A percentile compares a stretch with the other conserved stretches of the same genome.
These are phyloP conservation scores for Cystoisospora suis DNA, from an alignment of 169 alveolate genomes.

Conservation along the genomic window DNA sequence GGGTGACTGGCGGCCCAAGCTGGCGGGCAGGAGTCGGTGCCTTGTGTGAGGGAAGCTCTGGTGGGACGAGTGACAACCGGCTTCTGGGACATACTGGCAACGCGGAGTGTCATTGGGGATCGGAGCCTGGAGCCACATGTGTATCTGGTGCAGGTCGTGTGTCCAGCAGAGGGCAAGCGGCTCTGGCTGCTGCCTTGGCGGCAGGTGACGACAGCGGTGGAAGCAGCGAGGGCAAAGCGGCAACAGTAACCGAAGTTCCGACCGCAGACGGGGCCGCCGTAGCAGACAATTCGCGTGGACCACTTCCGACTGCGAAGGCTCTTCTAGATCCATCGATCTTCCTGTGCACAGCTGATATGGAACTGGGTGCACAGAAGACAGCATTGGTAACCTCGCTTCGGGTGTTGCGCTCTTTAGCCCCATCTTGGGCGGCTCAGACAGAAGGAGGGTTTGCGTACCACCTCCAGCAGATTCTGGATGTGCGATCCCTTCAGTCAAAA, in stretches of 20 bases:
- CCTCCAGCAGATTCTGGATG: conserved; percentile 33
- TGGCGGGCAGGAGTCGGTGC: background rate
- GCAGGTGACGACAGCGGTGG: background rate
- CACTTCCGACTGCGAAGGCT: conserved; percentile 36
- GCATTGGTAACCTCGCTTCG: conserved; percentile 42
- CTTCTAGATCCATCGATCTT: conserved; percentile 62
- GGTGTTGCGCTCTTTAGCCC: conserved; percentile 62
- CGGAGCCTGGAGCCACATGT: no score
- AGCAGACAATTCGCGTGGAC: background rate
- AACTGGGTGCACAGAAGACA: conserved; percentile 60
- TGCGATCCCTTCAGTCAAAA: conserved; percentile 41
- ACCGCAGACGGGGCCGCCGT: background rate
- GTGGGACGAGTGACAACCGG: background rate
- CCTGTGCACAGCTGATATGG: conserved; percentile 56
- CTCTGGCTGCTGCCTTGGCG: background rate
- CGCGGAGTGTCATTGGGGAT: no score
- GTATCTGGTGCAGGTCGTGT: background rate
- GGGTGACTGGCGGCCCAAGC: no score
- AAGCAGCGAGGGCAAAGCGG: background rate
- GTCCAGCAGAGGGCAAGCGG: background rate
- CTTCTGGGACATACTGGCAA: no score
- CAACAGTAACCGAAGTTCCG: background rate
- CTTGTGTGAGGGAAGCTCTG: background rate
- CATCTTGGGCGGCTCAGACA: conserved; percentile 60
- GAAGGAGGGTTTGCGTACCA: conserved; percentile 60